These are phyloP conservation scores for Helotiales sp. DNA, from an alignment of 2,329 filamentous ascomycete species.

Conservation along the genomic window DNA sequence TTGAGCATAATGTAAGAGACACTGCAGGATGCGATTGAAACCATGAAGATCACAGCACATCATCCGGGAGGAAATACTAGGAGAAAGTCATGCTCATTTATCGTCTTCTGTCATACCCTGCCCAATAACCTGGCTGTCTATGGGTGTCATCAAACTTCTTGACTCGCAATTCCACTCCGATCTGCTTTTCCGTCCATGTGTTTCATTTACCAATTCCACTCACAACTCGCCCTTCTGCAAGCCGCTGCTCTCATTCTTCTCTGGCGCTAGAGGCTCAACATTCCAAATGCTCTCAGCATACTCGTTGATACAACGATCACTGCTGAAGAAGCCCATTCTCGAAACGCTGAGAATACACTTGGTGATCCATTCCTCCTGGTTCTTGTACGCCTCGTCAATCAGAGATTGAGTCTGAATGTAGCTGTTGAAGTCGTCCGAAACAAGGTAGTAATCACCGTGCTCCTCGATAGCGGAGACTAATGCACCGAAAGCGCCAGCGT, in stretches of 20 bases:
- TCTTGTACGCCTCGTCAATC: conserved; percentile 88
- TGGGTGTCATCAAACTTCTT: neutral
- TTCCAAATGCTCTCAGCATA: conserved; percentile 99
- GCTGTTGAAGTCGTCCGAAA: conserved; percentile 95
- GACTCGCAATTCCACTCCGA: neutral
- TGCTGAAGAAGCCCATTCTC: conserved; percentile 97
- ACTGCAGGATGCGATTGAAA: no score
- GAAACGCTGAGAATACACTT: conserved; percentile 88
- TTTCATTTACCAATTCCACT: neutral
- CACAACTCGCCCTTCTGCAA: conserved; percentile 27
- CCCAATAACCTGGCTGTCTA: no score
- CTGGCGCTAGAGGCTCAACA: conserved; percentile 65
- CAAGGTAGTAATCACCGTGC: conserved; percentile 96
- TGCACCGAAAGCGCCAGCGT: conserved; percentile 74
- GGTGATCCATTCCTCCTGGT: conserved; percentile 88
- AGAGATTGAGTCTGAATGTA: conserved; percentile 89
- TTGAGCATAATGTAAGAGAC: no score
- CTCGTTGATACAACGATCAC: conserved; percentile 92
- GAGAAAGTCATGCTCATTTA: no score
- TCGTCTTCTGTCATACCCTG: no score
- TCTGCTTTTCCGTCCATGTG: neutral
- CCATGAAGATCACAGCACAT: no score
- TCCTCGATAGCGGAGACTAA: conserved; percentile 83
- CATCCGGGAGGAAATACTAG: no score
- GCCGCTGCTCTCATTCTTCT: conserved; percentile 16